These are phyloP conservation scores for Chamaenerion angustifolium DNA, from an alignment of 345 rosid genomes.

Conservation along the genomic window DNA sequence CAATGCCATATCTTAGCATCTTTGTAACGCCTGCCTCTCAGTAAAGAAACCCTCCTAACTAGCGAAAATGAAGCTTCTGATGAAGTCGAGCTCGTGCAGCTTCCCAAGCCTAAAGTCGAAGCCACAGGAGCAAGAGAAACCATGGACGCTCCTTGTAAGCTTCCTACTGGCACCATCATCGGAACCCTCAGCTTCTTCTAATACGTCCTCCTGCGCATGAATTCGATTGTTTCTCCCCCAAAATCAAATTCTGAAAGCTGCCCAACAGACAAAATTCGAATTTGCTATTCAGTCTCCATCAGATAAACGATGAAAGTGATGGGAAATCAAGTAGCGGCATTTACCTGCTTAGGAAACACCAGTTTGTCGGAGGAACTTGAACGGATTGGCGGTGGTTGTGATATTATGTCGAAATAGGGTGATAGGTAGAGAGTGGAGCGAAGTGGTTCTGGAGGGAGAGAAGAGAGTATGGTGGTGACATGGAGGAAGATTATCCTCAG, in stretches of 20 bases:
- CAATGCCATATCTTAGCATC: conserved; percentile 49
- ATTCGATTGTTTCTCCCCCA: conserved; percentile 1
- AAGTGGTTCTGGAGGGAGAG: background rate
- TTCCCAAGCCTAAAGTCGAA: conserved; percentile 46
- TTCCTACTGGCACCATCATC: conserved; percentile 20
- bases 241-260: background rate
- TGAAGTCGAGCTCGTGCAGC: conserved; percentile 23
- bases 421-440: background rate
- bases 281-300: too few species aligned
- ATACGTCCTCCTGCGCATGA: conserved; percentile 5
- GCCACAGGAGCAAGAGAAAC: conserved; percentile 70
- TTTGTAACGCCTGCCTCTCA: conserved; percentile 28
- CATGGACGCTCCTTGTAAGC: conserved; percentile 70
- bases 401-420: background rate
- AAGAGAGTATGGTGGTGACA: background rate
- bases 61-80: conserved; percentile 40
- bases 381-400: background rate
- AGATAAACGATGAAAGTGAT: too few species aligned
- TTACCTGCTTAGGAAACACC: conserved; percentile 1
- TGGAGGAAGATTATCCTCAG: background rate
- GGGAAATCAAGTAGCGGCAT: background rate
- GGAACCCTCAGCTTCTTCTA: conserved; percentile 7
- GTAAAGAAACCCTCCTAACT: conserved; percentile 45
- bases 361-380: background rate
- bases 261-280: too few species aligned